Conservation (phyloP, 148 eudicot genomes). For the Persicaria tinctoria region DNA sequence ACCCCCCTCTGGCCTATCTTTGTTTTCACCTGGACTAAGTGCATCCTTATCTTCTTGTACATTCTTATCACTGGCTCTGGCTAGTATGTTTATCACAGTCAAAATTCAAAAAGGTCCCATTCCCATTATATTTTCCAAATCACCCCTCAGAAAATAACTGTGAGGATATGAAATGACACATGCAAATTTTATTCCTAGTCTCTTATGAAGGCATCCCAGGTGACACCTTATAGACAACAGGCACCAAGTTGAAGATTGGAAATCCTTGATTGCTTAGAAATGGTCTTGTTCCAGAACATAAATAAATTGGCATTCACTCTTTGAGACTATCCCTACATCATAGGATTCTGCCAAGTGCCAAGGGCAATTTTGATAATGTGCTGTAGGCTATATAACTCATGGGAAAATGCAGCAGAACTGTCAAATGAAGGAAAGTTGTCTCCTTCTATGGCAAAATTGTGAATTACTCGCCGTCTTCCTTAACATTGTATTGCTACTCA, state of each 20-base stretch:
- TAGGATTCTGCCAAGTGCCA: neutral
- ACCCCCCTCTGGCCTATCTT: neutral
- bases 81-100: neutral
- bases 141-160: neutral
- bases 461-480: neutral
- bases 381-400: no score
- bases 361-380: neutral
- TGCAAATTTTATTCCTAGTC: neutral
- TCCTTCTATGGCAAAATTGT: neutral
- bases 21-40: neutral
- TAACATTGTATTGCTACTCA: neutral
- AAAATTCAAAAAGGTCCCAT: no score
- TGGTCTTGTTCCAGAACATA: neutral
- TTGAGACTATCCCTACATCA: neutral
- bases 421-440: neutral
- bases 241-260: neutral
- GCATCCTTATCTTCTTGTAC: neutral
- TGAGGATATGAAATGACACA: slow-evolving; percentile 4
- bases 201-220: neutral
- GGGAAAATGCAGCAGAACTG: neutral
- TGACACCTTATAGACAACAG: neutral
- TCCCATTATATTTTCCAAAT: neutral
- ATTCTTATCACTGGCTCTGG: neutral
- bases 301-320: neutral
- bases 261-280: neutral